phyloP scores from a whole-genome alignment of 768 basidiomycete genomes.

The Leccinum incarnatum region DNA sequence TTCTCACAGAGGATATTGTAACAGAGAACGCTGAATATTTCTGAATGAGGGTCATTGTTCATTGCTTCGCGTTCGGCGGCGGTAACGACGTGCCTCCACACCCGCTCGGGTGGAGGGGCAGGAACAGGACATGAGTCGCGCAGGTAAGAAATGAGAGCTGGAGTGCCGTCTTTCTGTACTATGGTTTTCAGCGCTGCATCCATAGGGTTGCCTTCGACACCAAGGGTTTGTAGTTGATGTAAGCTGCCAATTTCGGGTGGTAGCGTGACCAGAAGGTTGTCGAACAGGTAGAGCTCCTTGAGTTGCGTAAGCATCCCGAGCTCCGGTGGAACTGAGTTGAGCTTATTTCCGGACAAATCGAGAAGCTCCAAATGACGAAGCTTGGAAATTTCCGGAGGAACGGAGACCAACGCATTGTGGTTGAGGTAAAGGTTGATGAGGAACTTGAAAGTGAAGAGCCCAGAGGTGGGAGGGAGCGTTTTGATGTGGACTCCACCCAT shows the following conservation, averaged over 20 bases:
- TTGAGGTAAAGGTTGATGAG: conserved; percentile 94
- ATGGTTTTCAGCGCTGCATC: conserved; percentile 73
- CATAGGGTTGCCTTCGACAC: conserved; percentile 96
- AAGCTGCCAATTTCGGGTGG: conserved; percentile 87
- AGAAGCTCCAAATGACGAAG: conserved; percentile 85
- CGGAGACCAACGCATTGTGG: conserved; percentile 77
- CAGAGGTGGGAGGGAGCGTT: conserved; percentile 75
- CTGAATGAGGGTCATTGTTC: conserved; percentile 60
- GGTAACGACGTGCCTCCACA: conserved; percentile 66
- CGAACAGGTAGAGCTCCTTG: conserved; percentile 92
- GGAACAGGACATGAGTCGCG: conserved; percentile 90
- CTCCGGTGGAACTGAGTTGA: conserved; percentile 76
- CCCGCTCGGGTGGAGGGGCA: conserved; percentile 73
- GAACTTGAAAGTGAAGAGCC: conserved; percentile 85
- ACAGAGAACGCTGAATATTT: conserved; percentile 77
- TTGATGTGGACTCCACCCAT: conserved; percentile 96
- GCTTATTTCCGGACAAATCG: conserved; percentile 87
- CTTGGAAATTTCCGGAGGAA: conserved; percentile 82
- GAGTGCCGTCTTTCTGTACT: conserved; percentile 94
- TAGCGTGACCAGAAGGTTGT: conserved; percentile 85
- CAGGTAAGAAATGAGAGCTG: conserved; percentile 82
- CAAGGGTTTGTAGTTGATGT: conserved; percentile 89
- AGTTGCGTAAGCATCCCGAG: conserved; percentile 87
- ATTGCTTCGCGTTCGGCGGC: conserved; percentile 58
- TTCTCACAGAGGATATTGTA: conserved; percentile 96